Conservation (phyloP, 2,329 filamentous ascomycete genomes). For the Sporothrix sp. region DNA sequence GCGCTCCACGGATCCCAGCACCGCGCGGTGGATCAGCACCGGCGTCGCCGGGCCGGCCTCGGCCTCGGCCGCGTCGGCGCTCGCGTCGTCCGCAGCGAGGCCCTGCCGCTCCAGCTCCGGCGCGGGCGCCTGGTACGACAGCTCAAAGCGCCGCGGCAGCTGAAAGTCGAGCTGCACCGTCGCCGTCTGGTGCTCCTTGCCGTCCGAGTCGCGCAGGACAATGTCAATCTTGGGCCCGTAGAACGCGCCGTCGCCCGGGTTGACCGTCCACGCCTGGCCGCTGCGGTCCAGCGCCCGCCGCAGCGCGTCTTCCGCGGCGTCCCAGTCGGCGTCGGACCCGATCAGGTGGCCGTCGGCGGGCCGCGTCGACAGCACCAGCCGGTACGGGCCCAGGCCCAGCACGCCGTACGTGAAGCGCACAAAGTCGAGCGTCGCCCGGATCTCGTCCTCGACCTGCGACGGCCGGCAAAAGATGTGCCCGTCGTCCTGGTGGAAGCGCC, state of each 20-base stretch:
- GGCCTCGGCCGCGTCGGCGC: constrained; percentile 36
- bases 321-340: constrained; percentile 59
- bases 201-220: constrained; percentile 66
- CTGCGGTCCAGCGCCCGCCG: constrained; percentile 51
- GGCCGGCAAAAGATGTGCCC: constrained; percentile 80
- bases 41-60: constrained; percentile 55
- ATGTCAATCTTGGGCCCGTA: constrained; percentile 92
- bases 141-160: constrained; percentile 68
- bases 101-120: constrained; percentile 50
- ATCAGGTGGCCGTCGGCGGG: constrained; percentile 64
- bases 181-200: constrained; percentile 80
- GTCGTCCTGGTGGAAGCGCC: constrained; percentile 93
- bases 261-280: constrained; percentile 61
- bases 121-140: constrained; percentile 63
- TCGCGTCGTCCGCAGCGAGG: constrained; percentile 17
- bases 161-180: constrained; percentile 89
- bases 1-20: constrained; percentile 74
- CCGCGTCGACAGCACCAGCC: constrained; percentile 68
- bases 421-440: constrained; percentile 63
- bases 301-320: constrained; percentile 57
- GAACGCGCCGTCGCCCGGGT: constrained; percentile 77
- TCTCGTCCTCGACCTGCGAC: constrained; percentile 64
- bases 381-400: constrained; percentile 61
- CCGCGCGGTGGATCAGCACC: constrained; percentile 76
- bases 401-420: constrained; percentile 62